Conservation (phyloP, 495 filamentous ascomycete genomes). For the Penicillium tannophilum region DNA sequence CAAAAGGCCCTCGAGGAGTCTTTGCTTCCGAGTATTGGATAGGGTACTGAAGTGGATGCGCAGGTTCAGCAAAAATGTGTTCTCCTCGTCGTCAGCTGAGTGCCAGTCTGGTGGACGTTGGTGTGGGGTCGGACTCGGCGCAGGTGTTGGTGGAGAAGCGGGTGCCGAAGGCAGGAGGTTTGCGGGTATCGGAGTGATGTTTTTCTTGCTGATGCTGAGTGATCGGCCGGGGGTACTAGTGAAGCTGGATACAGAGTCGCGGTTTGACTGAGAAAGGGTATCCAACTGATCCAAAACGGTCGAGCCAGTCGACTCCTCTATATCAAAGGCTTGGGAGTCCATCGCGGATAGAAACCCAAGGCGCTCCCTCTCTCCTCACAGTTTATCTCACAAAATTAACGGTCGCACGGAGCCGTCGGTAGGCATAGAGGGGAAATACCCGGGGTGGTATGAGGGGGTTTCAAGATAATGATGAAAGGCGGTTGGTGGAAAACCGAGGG, state of each 20-base stretch:
- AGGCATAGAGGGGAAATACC: conserved; percentile 7
- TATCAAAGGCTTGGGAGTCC: conserved; percentile 35
- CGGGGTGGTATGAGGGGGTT: conserved; percentile 1
- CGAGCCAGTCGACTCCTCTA: conserved; percentile 35
- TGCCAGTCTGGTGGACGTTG: conserved; percentile 62
- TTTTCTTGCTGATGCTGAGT: conserved; percentile 55
- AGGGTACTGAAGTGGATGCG: conserved; percentile 57
- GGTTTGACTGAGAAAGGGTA: conserved; percentile 33
- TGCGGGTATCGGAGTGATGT: conserved; percentile 53
- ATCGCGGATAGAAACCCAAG: conserved; percentile 23
- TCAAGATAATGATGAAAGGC: conserved; percentile 8
- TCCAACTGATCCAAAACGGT: conserved; percentile 36
- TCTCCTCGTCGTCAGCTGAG: conserved; percentile 58
- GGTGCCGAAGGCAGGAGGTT: conserved; percentile 67
- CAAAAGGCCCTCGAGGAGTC: conserved; percentile 78
- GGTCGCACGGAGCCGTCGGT: neutral
- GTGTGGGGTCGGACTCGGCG: conserved; percentile 66
- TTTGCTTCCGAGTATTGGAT: conserved; percentile 56
- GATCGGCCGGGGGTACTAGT: conserved; percentile 48
- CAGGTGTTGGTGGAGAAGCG: conserved; percentile 68
- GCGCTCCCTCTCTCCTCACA: neutral
- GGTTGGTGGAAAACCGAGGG: conserved; percentile 25
- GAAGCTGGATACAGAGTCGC: conserved; percentile 38
- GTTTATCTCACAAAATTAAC: neutral
- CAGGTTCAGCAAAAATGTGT: conserved; percentile 55